Evolutionary conservation across 176 grass and related monocot genomes (phyloP), one percentile per base, ranked within the genome.

Genomic region (Canna indica): DNA sequence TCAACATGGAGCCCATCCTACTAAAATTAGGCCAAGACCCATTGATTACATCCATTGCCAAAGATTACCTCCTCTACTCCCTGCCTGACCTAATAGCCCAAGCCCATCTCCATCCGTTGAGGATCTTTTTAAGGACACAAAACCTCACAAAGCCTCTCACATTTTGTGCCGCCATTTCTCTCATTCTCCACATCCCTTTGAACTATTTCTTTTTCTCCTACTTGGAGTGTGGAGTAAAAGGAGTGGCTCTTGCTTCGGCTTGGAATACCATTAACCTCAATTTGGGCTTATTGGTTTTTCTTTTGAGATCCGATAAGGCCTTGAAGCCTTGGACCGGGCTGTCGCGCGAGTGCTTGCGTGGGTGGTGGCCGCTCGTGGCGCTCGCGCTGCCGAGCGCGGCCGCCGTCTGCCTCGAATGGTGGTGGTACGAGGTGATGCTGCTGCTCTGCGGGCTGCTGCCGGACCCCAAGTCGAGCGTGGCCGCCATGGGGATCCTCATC

Each of bases 391-490:
- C 58, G 28, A 75, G 39, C 41, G 57, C 38, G 12, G 73, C 36
- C 2, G 61, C 73, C 12, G 58, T 75, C 25, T 75, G 73, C 58
- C 73, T 75, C 36, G 73, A 75, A 39, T 75, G 73, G 73, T 75
- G 73, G 73, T 75, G 73, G 73, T 75, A 75, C 9, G 73, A 75
- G 58, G 57, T 47, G 39, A 46, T 64, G 73, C 59, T 75, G 17
- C 41, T 75, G 8, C 58, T 75, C 25, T 75, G 73, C 41, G 73
- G 73, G 7, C 59, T 62, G 36, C 58, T 75, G 28, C 26, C 73
- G 25, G 41, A 75, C 14, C 58, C 73, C 39, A 38, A 31, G 57
- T 25, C 73, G n/a, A 64, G 59, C 41, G 59, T 75, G 14, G 73
- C 73, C 2, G 73, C 73, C 7, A 64, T 75, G 73, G 73, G 73